phyloP scores from a whole-genome alignment of 2,329 filamentous ascomycete genomes.

The Penicillium sp. region DNA sequence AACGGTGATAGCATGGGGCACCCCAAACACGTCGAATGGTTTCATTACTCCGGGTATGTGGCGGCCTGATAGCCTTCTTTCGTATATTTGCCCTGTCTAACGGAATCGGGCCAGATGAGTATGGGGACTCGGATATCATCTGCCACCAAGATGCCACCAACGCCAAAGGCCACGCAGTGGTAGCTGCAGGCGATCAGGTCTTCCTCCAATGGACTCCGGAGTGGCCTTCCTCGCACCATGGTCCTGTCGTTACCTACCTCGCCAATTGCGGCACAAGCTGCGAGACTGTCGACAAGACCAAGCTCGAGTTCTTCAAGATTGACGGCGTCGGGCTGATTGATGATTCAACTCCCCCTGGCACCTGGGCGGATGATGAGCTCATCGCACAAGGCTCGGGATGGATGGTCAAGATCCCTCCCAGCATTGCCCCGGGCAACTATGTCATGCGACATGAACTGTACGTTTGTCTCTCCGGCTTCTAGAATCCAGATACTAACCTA shows the following conservation, averaged over 20 bases:
- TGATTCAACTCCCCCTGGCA: conserved; percentile 41
- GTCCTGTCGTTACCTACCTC: conserved; percentile 61
- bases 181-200: conserved; percentile 57
- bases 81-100: neutral
- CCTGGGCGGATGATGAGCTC: conserved; percentile 55
- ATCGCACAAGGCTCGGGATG: conserved; percentile 49
- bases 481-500: neutral
- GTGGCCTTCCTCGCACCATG: conserved; percentile 63
- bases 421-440: conserved; percentile 49
- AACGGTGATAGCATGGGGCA: conserved; percentile 53
- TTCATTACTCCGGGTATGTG: conserved; percentile 45
- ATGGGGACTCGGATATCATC: conserved; percentile 52
- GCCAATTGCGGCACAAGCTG: conserved; percentile 55
- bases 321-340: conserved; percentile 51
- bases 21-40: conserved; percentile 50
- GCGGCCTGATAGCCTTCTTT: neutral
- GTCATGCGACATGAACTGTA: conserved; percentile 50
- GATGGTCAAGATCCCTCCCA: conserved; percentile 45
- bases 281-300: conserved; percentile 49
- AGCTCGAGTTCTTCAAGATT: conserved; percentile 62
- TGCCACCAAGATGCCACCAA: conserved; percentile 56
- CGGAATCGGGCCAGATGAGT: conserved; percentile 30
- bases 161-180: conserved; percentile 48
- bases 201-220: conserved; percentile 56
- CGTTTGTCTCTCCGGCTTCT: neutral